phyloP scores from a whole-genome alignment of 2,329 filamentous ascomycete species.

The Aaosphaeria arxii region DNA sequence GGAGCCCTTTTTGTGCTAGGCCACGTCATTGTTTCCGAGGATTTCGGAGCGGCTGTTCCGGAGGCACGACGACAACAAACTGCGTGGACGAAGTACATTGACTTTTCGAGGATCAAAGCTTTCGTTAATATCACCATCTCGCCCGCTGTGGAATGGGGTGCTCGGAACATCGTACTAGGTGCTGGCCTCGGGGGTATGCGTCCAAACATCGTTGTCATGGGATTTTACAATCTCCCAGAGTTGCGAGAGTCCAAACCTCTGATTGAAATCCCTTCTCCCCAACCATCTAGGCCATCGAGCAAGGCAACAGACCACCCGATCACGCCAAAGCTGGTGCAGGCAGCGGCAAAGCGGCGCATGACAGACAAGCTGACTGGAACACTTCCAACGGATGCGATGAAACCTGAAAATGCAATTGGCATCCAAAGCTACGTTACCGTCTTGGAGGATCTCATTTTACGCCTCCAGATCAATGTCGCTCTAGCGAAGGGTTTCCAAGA shows the following conservation, averaged over 20 bases:
- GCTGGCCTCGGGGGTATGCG: conserved; percentile 84
- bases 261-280: conserved; percentile 54
- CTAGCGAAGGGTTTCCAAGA: conserved; percentile 77
- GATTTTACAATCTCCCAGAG: conserved; percentile 78
- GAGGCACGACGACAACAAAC: conserved; percentile 79
- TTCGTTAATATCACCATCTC: conserved; percentile 86
- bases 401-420: conserved; percentile 65
- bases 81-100: conserved; percentile 83
- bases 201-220: conserved; percentile 80
- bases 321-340: conserved; percentile 32
- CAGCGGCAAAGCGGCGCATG: conserved; percentile 41
- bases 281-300: conserved; percentile 33
- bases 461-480: conserved; percentile 78
- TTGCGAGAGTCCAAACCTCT: conserved; percentile 60
- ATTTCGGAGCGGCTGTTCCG: conserved; percentile 74
- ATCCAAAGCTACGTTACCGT: conserved; percentile 76
- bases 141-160: conserved; percentile 79
- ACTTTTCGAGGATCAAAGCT: conserved; percentile 81
- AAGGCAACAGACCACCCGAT: conserved; percentile 19
- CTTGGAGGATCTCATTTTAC: conserved; percentile 75
- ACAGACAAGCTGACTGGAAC: conserved; percentile 53
- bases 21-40: conserved; percentile 81
- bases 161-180: conserved; percentile 76
- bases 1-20: conserved; percentile 81
- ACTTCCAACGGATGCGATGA: conserved; percentile 68